A percentile compares a stretch with the other conserved stretches of the same genome.
Conservation (phyloP, 1,284 basidiomycete genomes). For the Takashimella koratensis region DNA sequence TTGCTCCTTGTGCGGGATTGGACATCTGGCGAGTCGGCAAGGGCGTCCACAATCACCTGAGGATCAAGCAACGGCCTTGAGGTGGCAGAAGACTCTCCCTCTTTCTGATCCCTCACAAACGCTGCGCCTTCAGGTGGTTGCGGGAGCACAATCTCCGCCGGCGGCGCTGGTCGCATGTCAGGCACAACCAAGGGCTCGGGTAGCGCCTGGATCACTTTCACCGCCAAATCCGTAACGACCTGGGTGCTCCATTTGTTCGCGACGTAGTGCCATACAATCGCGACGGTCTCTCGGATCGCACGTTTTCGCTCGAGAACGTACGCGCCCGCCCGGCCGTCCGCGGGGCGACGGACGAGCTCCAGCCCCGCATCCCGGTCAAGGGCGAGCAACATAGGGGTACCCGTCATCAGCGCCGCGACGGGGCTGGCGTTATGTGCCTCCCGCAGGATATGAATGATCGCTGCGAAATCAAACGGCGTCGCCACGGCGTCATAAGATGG, state of each 20-base stretch:
- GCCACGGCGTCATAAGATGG: conserved; percentile 48
- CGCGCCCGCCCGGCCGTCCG: conserved; percentile 44
- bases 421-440: conserved; percentile 68
- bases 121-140: conserved; percentile 30
- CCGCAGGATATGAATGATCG: conserved; percentile 66
- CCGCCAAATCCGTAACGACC: conserved; percentile 57
- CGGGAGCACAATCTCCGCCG: conserved; percentile 18
- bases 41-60: conserved; percentile 55
- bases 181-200: conserved; percentile 44
- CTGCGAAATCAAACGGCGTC: conserved; percentile 69
- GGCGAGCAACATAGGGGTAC: conserved; percentile 79
- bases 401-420: conserved; percentile 66
- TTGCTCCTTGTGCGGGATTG: conserved; percentile 65
- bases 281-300: conserved; percentile 63
- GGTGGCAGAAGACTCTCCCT: conserved; percentile 33
- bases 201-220: conserved; percentile 53
- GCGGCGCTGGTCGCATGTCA: conserved; percentile 10
- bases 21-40: conserved; percentile 57
- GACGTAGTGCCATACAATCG: conserved; percentile 63
- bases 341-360: conserved; percentile 47
- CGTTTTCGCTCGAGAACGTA: conserved; percentile 52
- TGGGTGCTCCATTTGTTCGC: conserved; percentile 67
- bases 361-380: conserved; percentile 59
- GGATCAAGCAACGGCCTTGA: conserved; percentile 52
- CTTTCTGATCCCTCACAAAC: conserved; percentile 36